A percentile compares a stretch with the other conserved stretches of the same genome.
Evolutionary conservation across 176 grass and related monocot genomes (phyloP).

Genomic region (Hsuehochloa calcarea): DNA sequence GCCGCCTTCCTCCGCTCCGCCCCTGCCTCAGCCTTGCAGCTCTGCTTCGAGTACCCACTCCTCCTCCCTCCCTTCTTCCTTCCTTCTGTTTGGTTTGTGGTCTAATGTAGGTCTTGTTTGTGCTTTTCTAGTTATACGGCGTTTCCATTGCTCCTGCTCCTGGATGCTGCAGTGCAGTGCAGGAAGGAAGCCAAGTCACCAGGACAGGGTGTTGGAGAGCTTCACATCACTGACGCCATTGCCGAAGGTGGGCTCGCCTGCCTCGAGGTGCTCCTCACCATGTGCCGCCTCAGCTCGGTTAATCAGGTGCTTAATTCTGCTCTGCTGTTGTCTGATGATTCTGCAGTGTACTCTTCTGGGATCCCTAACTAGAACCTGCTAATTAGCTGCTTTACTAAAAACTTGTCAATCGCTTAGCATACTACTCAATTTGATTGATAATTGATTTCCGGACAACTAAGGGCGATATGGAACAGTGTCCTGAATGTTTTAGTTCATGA

Average conservation of each 20-base stretch:
- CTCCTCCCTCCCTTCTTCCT: background rate
- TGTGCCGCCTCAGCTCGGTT: conserved; percentile 66
- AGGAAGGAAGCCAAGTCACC: conserved; percentile 50
- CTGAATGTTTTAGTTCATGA: background rate
- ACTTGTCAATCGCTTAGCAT: background rate
- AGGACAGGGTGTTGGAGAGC: conserved; percentile 22
- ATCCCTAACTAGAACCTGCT: background rate
- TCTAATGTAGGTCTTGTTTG: background rate
- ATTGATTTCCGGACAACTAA: conserved; percentile 12
- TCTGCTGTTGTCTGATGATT: background rate
- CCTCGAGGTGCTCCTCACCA: conserved; percentile 71
- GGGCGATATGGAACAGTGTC: background rate
- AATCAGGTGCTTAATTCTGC: conserved; percentile 56
- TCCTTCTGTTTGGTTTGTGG: background rate
- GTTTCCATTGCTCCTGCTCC: conserved; percentile 75
- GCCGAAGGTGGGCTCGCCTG: conserved; percentile 67
- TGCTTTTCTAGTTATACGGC: conserved; percentile 61
- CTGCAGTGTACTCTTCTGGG: background rate
- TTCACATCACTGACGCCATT: conserved; percentile 52
- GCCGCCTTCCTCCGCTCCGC: conserved; percentile 55
- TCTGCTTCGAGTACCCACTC: conserved; percentile 65
- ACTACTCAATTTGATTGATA: background rate
- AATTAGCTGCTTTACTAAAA: conserved; percentile 13
- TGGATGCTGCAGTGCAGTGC: conserved; percentile 77
- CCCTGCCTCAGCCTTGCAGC: conserved; percentile 51